phyloP scores from a whole-genome alignment of 2,329 filamentous ascomycete genomes.

The Alternaria novae-zelandiae region DNA sequence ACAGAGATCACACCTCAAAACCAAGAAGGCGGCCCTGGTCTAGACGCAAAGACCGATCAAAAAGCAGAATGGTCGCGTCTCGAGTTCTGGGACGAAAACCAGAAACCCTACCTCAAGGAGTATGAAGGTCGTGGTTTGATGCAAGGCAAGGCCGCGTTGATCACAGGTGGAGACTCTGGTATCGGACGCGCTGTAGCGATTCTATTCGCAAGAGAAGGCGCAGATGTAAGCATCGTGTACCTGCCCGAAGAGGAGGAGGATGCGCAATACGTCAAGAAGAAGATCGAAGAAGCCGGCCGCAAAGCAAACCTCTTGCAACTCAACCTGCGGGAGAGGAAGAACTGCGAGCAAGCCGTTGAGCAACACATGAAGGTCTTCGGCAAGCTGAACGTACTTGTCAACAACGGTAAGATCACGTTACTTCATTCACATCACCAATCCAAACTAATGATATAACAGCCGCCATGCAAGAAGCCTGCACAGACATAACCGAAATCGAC shows the following conservation, averaged over 20 bases:
- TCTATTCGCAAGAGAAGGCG: slow-evolving; percentile 79
- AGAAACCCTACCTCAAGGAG: slow-evolving; percentile 29
- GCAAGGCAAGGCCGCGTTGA: slow-evolving; percentile 56
- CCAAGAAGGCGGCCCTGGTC: slow-evolving; percentile 25
- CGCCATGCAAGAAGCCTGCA: slow-evolving; percentile 62
- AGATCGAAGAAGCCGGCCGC: slow-evolving; percentile 68
- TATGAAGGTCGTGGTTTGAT: slow-evolving; percentile 27
- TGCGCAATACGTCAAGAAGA: slow-evolving; percentile 72
- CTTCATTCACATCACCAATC: not conserved
- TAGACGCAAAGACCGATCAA: slow-evolving; percentile 21
- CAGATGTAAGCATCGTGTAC: slow-evolving; percentile 73
- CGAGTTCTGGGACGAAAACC: slow-evolving; percentile 28
- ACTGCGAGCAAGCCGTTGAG: slow-evolving; percentile 72
- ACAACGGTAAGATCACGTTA: slow-evolving; percentile 18
- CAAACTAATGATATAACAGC: slow-evolving; percentile 43
- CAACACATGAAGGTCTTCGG: slow-evolving; percentile 68
- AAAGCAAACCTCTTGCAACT: slow-evolving; percentile 52
- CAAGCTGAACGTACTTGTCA: slow-evolving; percentile 65
- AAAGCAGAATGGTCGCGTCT: slow-evolving; percentile 28
- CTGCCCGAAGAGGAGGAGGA: slow-evolving; percentile 76
- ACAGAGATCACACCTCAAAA: slow-evolving; percentile 23
- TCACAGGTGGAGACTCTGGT: slow-evolving; percentile 79
- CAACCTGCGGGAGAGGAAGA: slow-evolving; percentile 68
- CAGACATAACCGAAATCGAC: slow-evolving; percentile 61
- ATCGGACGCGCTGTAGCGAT: slow-evolving; percentile 77